Base-by-base conservation (phyloP, 2,329 filamentous ascomycete genomes). In the Apiospora rasikravindrae region DNA sequence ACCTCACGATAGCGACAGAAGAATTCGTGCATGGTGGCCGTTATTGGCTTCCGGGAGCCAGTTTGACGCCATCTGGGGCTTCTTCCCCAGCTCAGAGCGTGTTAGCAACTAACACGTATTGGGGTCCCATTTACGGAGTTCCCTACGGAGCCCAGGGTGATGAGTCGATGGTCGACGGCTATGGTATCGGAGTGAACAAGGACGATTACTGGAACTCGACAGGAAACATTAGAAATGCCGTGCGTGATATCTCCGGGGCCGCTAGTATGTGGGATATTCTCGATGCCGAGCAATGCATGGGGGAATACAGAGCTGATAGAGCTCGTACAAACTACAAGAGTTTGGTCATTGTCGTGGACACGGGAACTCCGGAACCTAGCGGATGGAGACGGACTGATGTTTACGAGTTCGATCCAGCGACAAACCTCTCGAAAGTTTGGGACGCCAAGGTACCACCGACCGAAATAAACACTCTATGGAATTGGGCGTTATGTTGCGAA, bases 301-400 rank as follows among this genome's bases (percentile, higher is more conserved):
- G 49, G 0, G 57, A 64, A 5, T 64, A 33, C 29, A 7, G 69
- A 16, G 69, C 70, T 49, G 19, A 8, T 4, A 29, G 37, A 4
- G 61, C 44, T 16, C 33, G 67, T 14, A 45, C 49, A 8, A 29
- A 57, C 2, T 69, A 37, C 33, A 16, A 42, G 42, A 42, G 68
- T 19, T 42, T 67, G 5, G 37, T 66, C 33, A 64, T 73, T 3
- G n/a, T 73, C 24, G 70, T 61, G 37, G 42, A 71, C 40, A 51
- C 64, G 13, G 66, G 61, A 13, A 37, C 26, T 4, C 4, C 26
- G 57, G 33, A 74, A n/a, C 72, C 74, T 10, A 70, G 47, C 13
- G 77, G 76, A 14, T 78, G 77, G 77, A 47, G 70, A 37, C 73
- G 75, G 71, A 68, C 74, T 57, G 72, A 77, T 1, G 74, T 75